Percentiles rank a stretch among this genome's conserved stretches.
These are phyloP conservation scores for Fusarium papillatum DNA, from an alignment of 2,329 filamentous ascomycete species.

Conservation along the genomic window DNA sequence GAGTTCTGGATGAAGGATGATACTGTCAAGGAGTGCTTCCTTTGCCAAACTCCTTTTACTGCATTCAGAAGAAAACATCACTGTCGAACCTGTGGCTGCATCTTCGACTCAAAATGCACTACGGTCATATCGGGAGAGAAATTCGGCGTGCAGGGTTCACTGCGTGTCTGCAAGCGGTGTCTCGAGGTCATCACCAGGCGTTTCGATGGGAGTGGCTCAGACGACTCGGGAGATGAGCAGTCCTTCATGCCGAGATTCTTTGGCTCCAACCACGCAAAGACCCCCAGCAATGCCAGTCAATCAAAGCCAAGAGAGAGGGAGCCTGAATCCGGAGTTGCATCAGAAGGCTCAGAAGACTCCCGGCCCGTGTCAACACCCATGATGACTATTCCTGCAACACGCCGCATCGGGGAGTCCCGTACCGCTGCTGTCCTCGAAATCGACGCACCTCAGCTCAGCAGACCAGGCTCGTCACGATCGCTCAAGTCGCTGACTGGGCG, in stretches of 20 bases:
- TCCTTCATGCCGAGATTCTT: slow-evolving; percentile 76
- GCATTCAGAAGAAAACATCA: slow-evolving; percentile 98
- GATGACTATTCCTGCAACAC: slow-evolving; percentile 78
- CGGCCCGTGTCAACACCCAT: slow-evolving; percentile 75
- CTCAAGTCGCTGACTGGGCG: slow-evolving; percentile 81
- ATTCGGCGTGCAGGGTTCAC: slow-evolving; percentile 87
- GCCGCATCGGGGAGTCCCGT: slow-evolving; percentile 80
- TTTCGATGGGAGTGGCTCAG: slow-evolving; percentile 88
- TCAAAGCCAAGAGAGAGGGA: slow-evolving; percentile 56
- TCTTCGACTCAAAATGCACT: slow-evolving; percentile 97
- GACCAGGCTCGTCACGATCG: slow-evolving; percentile 95
- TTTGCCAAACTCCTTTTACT: slow-evolving; percentile 90
- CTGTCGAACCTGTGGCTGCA: slow-evolving; percentile 96
- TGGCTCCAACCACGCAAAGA: slow-evolving; percentile 65
- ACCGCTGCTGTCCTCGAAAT: slow-evolving; percentile 93
- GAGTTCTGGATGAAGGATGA: slow-evolving; percentile 99
- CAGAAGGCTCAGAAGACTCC: slow-evolving; percentile 60
- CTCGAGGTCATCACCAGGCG: slow-evolving; percentile 91
- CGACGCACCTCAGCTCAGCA: slow-evolving; percentile 83
- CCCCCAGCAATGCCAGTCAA: slow-evolving; percentile 46
- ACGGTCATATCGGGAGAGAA: slow-evolving; percentile 88
- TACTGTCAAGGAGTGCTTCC: slow-evolving; percentile 97
- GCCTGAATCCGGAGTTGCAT: slow-evolving; percentile 54
- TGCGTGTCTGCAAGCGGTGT: slow-evolving; percentile 94
- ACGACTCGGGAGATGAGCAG: slow-evolving; percentile 87